Evolutionary conservation across 345 rosid species (phyloP), one percentile per base, ranked within the genome.

Genomic region (Populus nigra): DNA sequence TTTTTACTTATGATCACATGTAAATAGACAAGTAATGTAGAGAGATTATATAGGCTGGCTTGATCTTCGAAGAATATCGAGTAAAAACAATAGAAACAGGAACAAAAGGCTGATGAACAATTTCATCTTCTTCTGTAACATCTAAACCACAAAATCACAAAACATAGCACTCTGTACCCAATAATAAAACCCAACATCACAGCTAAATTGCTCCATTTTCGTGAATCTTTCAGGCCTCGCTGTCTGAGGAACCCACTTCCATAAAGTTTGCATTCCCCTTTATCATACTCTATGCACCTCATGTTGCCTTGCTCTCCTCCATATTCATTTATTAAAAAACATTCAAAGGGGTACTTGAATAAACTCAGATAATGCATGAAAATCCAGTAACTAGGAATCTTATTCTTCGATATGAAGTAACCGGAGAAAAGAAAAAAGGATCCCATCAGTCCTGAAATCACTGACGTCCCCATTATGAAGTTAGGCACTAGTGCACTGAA

Each of bases 391-490:
- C 68, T 84, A 5, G 97, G 95, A 61, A 91, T 91, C 47, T 86
- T 88, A 1, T 89, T 88, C 76, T 92, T 82, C 0, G 94, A 69
- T 35, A 91, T 94, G 77, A 94, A 94, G 67, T 92, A 94, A 2
- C 98, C 96, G 1, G 97, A 94, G 47, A 94, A 94, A 9, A 94
- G 91, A 79, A 94, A 94, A 88, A 94, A 94, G 35, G 98, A 94
- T 66, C 97, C 98, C 90, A 94, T 89, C 18, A 94, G 84, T 33
- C 98, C 97, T 39, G 97, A 78, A 77, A 94, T 94, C 23, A 93
- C 89, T 45, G 98, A 94, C 71, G 90, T 92, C 57, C 97, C 98
- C 97, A 90, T 91, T 73, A 94, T 93, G 85, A 94, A 94, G 80
- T 93, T 93, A 9, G 96, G 98, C 73, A 93, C 97, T 15, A 94